Conservation (phyloP, 805 yeast genomes). For the Torulaspora microellipsoides region DNA sequence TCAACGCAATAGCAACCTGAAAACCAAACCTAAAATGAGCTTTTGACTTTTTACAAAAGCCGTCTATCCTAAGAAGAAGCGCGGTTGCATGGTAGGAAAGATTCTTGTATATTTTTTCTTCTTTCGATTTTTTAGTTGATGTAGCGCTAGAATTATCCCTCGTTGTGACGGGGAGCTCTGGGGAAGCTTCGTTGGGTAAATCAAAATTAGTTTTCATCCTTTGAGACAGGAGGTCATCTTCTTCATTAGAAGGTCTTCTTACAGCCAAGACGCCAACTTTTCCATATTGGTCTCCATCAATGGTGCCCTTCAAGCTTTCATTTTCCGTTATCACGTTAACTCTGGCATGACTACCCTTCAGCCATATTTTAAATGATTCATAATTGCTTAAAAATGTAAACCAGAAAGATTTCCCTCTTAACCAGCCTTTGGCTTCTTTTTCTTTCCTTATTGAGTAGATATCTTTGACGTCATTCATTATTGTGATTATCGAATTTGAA, state of each 20-base stretch:
- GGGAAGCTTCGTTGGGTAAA: not conserved
- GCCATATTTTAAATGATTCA: conserved; percentile 37
- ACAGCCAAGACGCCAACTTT: conserved; percentile 11
- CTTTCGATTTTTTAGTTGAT: not conserved
- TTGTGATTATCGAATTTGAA: conserved; percentile 30
- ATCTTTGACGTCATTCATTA: conserved; percentile 32
- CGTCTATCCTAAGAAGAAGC: conserved; percentile 12
- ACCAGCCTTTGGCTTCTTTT: conserved; percentile 35
- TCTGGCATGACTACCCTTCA: conserved; percentile 21
- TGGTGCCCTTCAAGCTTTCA: conserved; percentile 35
- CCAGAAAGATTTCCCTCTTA: conserved; percentile 41
- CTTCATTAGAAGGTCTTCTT: conserved; percentile 28
- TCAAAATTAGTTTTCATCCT: conserved; percentile 8
- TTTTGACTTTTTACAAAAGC: conserved; percentile 20
- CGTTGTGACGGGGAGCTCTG: conserved; percentile 11
- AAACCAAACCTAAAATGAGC: conserved; percentile 44
- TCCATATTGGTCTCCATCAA: conserved; percentile 7
- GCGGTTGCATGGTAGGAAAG: conserved; percentile 2
- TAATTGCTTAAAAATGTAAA: conserved; percentile 37
- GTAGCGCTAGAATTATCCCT: not conserved
- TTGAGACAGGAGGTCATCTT: conserved; percentile 27
- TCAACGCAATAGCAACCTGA: conserved; percentile 43
- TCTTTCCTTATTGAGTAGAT: conserved; percentile 31
- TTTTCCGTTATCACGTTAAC: conserved; percentile 31
- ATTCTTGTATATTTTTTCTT: not conserved